A percentile compares a stretch with the other conserved stretches of the same genome.
Evolutionary conservation across 2,329 filamentous ascomycete genomes (phyloP).

Genomic region (Achaetomium macrosporum): DNA sequence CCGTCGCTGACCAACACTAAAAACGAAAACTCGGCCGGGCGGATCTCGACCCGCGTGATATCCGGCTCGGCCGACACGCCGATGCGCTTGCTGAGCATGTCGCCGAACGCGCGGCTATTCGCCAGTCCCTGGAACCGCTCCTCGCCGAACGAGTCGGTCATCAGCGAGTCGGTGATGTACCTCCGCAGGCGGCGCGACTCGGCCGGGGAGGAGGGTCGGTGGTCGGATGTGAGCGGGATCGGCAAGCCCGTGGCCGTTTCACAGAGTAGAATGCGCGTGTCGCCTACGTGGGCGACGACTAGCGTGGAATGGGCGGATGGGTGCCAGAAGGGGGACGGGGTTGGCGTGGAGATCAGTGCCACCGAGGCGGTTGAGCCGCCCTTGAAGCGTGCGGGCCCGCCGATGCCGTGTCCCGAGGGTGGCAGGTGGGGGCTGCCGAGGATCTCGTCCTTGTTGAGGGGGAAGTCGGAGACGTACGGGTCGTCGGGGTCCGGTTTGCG

Average conservation of each 20-base stretch:
- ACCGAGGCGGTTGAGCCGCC: constrained; percentile 90
- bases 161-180: constrained; percentile 67
- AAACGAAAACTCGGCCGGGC: constrained; percentile 81
- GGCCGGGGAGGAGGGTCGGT: constrained; percentile 81
- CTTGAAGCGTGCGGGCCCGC: constrained; percentile 73
- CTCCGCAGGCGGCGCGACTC: constrained; percentile 79
- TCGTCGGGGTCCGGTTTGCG: constrained; percentile 71
- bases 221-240: constrained; percentile 78
- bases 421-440: constrained; percentile 56
- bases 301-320: constrained; percentile 78
- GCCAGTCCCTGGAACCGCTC: constrained; percentile 90
- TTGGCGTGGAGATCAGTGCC: constrained; percentile 81
- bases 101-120: constrained; percentile 90
- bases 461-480: constrained; percentile 62
- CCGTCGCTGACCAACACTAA: constrained; percentile 85
- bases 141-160: constrained; percentile 95
- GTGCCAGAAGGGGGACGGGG: constrained; percentile 91
- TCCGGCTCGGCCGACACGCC: constrained; percentile 94
- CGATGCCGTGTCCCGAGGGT: constrained; percentile 58
- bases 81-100: constrained; percentile 84
- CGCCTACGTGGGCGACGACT: constrained; percentile 84
- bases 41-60: constrained; percentile 70
- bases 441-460: constrained; percentile 80
- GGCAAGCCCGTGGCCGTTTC: constrained; percentile 76
- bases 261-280: constrained; percentile 86